A percentile compares a stretch with the other conserved stretches of the same genome.
phyloP scores from a whole-genome alignment of 2,329 filamentous ascomycete species.

The Verticillium klebahnii region DNA sequence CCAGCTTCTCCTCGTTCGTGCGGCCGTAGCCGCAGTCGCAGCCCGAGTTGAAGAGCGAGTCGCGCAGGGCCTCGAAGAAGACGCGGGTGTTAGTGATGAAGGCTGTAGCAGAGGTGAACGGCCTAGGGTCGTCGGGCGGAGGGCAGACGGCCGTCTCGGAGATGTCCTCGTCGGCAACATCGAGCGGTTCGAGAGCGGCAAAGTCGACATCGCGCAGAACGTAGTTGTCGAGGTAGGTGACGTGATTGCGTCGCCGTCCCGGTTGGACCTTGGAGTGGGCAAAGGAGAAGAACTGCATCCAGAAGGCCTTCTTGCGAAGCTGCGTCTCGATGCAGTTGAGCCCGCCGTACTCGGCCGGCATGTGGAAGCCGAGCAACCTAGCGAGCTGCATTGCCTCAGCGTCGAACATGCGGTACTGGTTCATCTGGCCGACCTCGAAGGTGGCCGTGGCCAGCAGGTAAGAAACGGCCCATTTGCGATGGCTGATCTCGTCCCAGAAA shows the following conservation, averaged over 20 bases:
- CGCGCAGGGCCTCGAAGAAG: constrained; percentile 16
- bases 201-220: constrained; percentile 23
- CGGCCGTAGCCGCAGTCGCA: constrained; percentile 9
- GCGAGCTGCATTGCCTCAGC: constrained; percentile 28
- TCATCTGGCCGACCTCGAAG: constrained; percentile 28
- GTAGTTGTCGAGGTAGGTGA: constrained; percentile 22
- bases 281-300: constrained; percentile 27
- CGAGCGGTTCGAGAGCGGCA: constrained; percentile 24
- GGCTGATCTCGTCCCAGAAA: constrained; percentile 23
- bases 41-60: constrained; percentile 10
- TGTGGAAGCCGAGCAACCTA: constrained; percentile 24
- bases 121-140: constrained; percentile 4
- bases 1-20: constrained; percentile 12
- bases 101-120: constrained; percentile 18
- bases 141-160: constrained; percentile 12
- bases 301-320: constrained; percentile 30
- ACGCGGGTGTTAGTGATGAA: constrained; percentile 24
- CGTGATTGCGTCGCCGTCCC: constrained; percentile 11
- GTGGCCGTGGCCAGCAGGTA: constrained; percentile 26
- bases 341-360: constrained; percentile 23
- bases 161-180: constrained; percentile 26
- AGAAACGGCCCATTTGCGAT: constrained; percentile 27
- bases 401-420: constrained; percentile 29
- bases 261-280: constrained; percentile 8
- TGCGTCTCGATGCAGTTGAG: constrained; percentile 27